Percentiles rank a stretch among this genome's conserved stretches.
Evolutionary conservation across 2,329 filamentous ascomycete species (phyloP).

Genomic region (Monilinia vaccinii-corymbosi): DNA sequence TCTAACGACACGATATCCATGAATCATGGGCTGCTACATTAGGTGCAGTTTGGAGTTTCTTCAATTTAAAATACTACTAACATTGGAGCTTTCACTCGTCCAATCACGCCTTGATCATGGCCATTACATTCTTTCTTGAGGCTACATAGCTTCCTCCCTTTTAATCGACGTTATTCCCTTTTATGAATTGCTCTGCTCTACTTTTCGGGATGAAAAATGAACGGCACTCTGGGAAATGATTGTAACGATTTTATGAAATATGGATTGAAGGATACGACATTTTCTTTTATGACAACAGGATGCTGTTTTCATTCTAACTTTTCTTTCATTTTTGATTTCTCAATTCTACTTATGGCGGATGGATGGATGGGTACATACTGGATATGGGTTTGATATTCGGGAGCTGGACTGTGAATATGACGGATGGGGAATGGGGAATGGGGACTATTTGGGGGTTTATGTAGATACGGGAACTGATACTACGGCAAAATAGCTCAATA

Average conservation of each 20-base stretch:
- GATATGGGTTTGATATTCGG: constrained; percentile 1
- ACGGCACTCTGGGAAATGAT: constrained; percentile 3
- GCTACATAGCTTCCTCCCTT: not conserved
- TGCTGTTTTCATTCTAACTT: not conserved
- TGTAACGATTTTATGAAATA: constrained; percentile 5
- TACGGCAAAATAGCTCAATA: not conserved
- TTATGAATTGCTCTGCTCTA: not conserved
- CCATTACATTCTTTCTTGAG: not conserved
- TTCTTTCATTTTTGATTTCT: not conserved
- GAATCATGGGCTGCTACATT: not conserved
- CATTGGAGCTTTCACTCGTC: not conserved
- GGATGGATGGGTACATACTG: not conserved
- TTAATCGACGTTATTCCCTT: constrained; percentile 1
- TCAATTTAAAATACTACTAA: not conserved
- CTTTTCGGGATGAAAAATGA: not conserved
- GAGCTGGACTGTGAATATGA: not conserved
- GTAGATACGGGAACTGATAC: not conserved
- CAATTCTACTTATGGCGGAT: not conserved
- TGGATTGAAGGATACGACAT: not conserved
- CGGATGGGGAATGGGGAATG: not conserved
- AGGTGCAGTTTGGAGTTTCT: not conserved
- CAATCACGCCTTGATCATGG: not conserved
- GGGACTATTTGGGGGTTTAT: not conserved
- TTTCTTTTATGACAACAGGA: not conserved
- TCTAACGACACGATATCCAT: not conserved